These are phyloP conservation scores for Cordyceps pruinosa DNA, from an alignment of 2,329 filamentous ascomycete species.

Conservation along the genomic window DNA sequence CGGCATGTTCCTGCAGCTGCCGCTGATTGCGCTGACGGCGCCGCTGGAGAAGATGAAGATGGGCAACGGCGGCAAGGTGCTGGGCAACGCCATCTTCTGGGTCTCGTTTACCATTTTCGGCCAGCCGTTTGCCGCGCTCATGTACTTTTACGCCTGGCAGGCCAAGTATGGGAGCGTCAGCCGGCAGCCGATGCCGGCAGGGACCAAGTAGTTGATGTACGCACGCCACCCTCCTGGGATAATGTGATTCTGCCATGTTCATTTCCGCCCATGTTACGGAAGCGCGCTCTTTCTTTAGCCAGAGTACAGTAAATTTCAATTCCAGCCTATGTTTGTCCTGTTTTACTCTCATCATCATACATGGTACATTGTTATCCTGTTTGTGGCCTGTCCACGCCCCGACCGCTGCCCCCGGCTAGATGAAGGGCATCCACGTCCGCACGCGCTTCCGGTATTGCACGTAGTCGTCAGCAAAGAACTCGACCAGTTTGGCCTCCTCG, in stretches of 20 bases:
- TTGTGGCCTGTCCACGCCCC: no score
- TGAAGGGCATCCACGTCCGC: constrained; percentile 72
- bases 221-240: no score
- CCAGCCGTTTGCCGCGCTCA: constrained; percentile 82
- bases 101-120: constrained; percentile 91
- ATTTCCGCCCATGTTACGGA: background rate
- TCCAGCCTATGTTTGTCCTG: background rate
- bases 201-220: background rate
- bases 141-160: constrained; percentile 99
- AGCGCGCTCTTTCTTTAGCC: background rate
- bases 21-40: constrained; percentile 74
- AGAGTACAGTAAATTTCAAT: background rate
- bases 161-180: constrained; percentile 88
- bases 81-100: constrained; percentile 96
- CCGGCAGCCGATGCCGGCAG: constrained; percentile 26
- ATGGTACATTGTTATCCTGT: background rate
- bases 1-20: constrained; percentile 90
- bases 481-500: constrained; percentile 71
- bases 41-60: constrained; percentile 73
- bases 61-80: constrained; percentile 61
- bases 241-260: background rate
- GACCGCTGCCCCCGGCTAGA: background rate
- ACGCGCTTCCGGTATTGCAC: constrained; percentile 63
- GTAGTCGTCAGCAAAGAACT: constrained; percentile 84
- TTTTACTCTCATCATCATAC: background rate